phyloP scores from a whole-genome alignment of 2,329 filamentous ascomycete genomes.

The Xylaria sp. region DNA sequence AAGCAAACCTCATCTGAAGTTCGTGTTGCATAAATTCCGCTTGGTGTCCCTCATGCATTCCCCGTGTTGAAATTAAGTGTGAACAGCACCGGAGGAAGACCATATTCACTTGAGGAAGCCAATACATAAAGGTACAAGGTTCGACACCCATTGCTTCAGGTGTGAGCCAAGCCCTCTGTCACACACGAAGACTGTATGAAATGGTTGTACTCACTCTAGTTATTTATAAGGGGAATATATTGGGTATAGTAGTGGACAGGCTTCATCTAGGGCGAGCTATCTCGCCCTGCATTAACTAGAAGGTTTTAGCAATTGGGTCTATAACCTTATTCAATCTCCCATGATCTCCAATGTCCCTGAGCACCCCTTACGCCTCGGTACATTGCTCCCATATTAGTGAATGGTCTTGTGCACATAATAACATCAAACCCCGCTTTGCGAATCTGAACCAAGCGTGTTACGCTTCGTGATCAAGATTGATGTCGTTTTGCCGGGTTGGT shows the following conservation, averaged over 20 bases:
- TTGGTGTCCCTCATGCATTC: background rate
- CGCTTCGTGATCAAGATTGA: background rate
- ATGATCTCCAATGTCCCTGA: background rate
- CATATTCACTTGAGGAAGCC: background rate
- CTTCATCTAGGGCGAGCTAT: background rate
- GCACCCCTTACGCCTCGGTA: background rate
- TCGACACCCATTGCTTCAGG: background rate
- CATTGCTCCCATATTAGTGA: background rate
- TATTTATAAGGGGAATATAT: background rate
- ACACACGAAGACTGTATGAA: background rate
- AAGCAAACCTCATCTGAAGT: background rate
- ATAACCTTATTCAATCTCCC: background rate
- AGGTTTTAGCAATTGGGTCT: background rate
- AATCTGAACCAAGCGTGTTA: background rate
- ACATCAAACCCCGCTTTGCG: constrained; percentile 5
- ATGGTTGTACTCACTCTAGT: background rate
- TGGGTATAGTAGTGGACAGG: background rate
- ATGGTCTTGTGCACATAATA: background rate
- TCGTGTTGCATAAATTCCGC: background rate
- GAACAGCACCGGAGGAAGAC: background rate
- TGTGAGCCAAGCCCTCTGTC: background rate
- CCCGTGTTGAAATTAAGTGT: background rate
- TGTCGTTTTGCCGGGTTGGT: constrained; percentile 4
- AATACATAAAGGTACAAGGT: background rate
- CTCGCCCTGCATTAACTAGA: background rate